These are phyloP conservation scores for Scenedesmus sp. DNA, from an alignment of 163 green algal genomes.

Conservation along the genomic window DNA sequence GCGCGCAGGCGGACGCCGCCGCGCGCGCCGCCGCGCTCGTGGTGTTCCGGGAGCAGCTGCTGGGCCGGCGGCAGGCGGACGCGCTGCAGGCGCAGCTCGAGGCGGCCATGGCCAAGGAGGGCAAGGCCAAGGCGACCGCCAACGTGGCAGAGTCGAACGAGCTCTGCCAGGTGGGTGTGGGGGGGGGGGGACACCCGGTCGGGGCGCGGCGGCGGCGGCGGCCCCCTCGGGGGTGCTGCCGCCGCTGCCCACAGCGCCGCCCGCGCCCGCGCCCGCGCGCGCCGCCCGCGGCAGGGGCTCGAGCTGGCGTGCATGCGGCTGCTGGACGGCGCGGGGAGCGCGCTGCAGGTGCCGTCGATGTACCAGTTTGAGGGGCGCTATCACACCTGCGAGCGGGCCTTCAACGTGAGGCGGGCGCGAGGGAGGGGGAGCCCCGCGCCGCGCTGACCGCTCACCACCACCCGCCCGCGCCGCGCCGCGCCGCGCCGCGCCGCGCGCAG, in stretches of 20 bases:
- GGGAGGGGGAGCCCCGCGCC: neutral
- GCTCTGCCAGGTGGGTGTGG: constrained; percentile 53
- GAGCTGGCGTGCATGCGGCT: constrained; percentile 45
- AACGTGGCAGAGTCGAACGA: constrained; percentile 63
- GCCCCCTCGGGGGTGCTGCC: no score
- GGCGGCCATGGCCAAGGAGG: constrained; percentile 62
- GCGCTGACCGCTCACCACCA: neutral
- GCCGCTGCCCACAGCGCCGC: no score
- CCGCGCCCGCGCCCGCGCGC: no score
- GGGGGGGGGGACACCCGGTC: no score
- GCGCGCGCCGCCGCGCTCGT: constrained; percentile 30
- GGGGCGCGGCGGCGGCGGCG: no score
- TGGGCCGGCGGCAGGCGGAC: constrained; percentile 52
- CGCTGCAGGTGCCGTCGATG: constrained; percentile 69
- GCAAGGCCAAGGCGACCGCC: constrained; percentile 49
- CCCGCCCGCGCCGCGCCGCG: no score
- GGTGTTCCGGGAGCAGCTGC: constrained; percentile 63
- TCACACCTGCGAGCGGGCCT: constrained; percentile 39
- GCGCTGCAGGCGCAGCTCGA: constrained; percentile 53
- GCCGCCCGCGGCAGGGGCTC: no score
- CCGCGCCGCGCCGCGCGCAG: constrained; percentile 1
- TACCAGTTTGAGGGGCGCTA: constrained; percentile 61
- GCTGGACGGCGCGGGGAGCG: constrained; percentile 60
- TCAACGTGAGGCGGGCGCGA: constrained; percentile 27
- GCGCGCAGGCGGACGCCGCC: constrained; percentile 16